A percentile compares a stretch with the other conserved stretches of the same genome.
Evolutionary conservation across 805 yeast genomes (phyloP).

Genomic region (Torulaspora franciscae): DNA sequence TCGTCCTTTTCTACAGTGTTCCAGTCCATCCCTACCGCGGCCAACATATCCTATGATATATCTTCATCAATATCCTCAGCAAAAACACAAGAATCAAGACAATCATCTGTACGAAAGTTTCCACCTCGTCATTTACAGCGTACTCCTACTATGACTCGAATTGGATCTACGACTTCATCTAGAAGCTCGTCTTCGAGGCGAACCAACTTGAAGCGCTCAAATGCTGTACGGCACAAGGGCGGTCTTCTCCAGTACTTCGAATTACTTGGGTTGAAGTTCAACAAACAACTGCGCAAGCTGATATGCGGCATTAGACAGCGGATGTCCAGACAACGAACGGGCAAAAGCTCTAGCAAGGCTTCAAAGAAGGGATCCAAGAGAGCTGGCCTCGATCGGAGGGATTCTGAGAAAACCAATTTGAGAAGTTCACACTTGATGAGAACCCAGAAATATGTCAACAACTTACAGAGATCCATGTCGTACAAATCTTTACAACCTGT

Average conservation of each 20-base stretch:
- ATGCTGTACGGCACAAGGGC: constrained; percentile 39
- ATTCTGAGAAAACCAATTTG: constrained; percentile 16
- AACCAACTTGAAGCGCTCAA: constrained; percentile 21
- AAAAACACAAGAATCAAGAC: constrained; percentile 5
- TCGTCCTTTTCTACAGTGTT: constrained; percentile 17
- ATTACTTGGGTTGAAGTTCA: constrained; percentile 26
- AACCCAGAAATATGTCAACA: constrained; percentile 30
- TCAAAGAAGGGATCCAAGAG: background rate
- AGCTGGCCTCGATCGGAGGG: constrained; percentile 1
- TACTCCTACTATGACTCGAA: constrained; percentile 20
- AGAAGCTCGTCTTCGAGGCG: constrained; percentile 3
- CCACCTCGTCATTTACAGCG: background rate
- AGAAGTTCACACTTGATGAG: constrained; percentile 30
- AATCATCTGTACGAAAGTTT: constrained; percentile 5
- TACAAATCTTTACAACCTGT: constrained; percentile 22
- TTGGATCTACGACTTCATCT: constrained; percentile 10
- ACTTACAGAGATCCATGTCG: constrained; percentile 29
- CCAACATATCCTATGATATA: constrained; percentile 30
- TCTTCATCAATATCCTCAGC: constrained; percentile 18
- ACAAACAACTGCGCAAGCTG: constrained; percentile 27
- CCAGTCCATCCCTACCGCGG: constrained; percentile 30
- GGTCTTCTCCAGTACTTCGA: constrained; percentile 37
- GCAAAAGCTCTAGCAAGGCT: constrained; percentile 11
- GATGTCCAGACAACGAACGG: constrained; percentile 6
- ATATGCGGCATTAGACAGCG: constrained; percentile 23